A percentile compares a stretch with the other conserved stretches of the same genome.
Conservation (phyloP, 1,139 yeast species). For the Ogataea hybrid region DNA sequence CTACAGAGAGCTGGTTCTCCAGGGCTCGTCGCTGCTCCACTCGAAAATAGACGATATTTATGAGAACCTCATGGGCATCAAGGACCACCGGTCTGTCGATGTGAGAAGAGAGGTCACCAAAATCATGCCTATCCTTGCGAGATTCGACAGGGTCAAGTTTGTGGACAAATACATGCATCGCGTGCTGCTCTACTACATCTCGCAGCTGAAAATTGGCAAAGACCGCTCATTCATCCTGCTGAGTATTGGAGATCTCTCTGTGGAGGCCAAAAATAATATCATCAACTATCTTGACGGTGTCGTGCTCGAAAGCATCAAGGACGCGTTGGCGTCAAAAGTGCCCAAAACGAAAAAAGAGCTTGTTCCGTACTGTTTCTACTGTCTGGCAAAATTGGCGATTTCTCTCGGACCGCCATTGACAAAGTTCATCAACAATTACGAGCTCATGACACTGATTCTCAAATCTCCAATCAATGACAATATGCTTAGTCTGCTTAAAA, state of each 20-base stretch:
- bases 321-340: conserved; percentile 72
- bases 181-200: conserved; percentile 72
- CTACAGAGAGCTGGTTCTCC: too few relatives aligned
- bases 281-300: conserved; percentile 82
- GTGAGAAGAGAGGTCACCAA: conserved; percentile 82
- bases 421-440: conserved; percentile 78
- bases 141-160: conserved; percentile 73
- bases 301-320: conserved; percentile 77
- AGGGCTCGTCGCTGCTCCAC: conserved; percentile 64
- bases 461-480: conserved; percentile 80
- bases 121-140: conserved; percentile 79
- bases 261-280: conserved; percentile 83
- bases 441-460: conserved; percentile 71
- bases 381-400: conserved; percentile 77
- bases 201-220: conserved; percentile 67
- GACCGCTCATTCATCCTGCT: conserved; percentile 77
- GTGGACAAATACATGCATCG: conserved; percentile 80
- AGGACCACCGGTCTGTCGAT: conserved; percentile 71
- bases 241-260: conserved; percentile 84
- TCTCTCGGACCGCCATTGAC: conserved; percentile 97
- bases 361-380: too few relatives aligned
- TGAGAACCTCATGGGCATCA: conserved; percentile 70
- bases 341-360: conserved; percentile 64
- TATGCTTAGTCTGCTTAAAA: conserved; percentile 71
- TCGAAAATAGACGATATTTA: conserved; percentile 76